phyloP scores from a whole-genome alignment of 1,139 yeast species.

The Debaryomyces subglobosus region DNA sequence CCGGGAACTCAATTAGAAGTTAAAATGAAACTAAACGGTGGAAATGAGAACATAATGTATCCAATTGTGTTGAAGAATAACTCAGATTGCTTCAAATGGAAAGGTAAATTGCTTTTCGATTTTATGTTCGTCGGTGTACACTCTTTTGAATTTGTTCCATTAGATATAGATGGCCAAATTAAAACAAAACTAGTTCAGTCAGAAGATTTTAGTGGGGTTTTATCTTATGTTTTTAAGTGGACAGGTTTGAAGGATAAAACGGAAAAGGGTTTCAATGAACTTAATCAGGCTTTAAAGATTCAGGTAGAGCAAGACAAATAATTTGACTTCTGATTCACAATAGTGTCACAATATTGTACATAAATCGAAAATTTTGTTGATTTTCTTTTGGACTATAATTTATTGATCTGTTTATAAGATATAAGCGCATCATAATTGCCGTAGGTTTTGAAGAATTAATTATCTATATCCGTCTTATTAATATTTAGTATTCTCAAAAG shows the following conservation, averaged over 20 bases:
- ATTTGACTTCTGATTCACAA: not conserved
- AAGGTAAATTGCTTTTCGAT: conserved; percentile 15
- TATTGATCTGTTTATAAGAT: not conserved
- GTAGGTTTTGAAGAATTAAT: not conserved
- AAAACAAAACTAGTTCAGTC: conserved; percentile 17
- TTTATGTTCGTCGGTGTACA: conserved; percentile 19
- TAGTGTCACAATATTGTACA: not conserved
- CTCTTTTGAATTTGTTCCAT: conserved; percentile 15
- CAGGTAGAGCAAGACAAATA: conserved; percentile 7
- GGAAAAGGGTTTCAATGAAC: conserved; percentile 1
- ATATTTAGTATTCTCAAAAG: too few relatives aligned
- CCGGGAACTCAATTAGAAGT: conserved; percentile 18
- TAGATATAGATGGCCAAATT: conserved; percentile 12
- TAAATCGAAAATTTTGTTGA: too few relatives aligned
- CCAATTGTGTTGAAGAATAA: conserved; percentile 14
- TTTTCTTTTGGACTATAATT: not conserved
- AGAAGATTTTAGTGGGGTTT: conserved; percentile 19
- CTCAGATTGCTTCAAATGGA: conserved; percentile 16
- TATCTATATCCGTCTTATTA: too few relatives aligned
- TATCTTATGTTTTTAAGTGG: conserved; percentile 8
- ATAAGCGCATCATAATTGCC: not conserved
- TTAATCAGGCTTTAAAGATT: conserved; percentile 10
- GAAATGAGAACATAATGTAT: conserved; percentile 13
- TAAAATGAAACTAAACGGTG: conserved; percentile 17
- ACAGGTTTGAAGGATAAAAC: conserved; percentile 7